These are phyloP conservation scores for Penicillium sp. DNA, from an alignment of 2,329 filamentous ascomycete genomes.

Conservation along the genomic window DNA sequence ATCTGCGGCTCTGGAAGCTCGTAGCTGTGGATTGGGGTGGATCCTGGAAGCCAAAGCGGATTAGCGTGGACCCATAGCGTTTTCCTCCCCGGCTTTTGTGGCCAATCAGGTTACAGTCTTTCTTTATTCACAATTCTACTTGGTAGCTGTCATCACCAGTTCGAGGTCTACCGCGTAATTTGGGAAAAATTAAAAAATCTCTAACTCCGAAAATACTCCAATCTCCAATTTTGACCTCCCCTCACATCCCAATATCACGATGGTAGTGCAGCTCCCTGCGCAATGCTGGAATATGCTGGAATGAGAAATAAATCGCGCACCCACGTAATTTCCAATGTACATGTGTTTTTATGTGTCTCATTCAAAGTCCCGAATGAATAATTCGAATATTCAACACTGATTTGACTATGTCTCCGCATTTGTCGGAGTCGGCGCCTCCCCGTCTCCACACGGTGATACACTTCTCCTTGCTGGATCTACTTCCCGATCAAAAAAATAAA, in stretches of 20 bases:
- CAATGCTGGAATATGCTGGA: constrained; percentile 3
- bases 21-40: constrained; percentile 17
- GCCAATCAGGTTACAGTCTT: constrained; percentile 13
- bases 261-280: not conserved
- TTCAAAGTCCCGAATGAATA: not conserved
- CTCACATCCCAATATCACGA: not conserved
- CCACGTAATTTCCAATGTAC: not conserved
- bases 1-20: constrained; percentile 29
- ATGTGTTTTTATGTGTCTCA: constrained; percentile 1
- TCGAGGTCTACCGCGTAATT: constrained; percentile 21
- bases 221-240: not conserved
- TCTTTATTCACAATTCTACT: constrained; percentile 6
- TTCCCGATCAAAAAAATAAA: constrained; percentile 19
- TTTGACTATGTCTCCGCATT: constrained; percentile 13
- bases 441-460: constrained; percentile 15
- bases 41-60: fast-evolving
- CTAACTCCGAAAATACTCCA: not conserved
- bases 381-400: not conserved
- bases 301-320: constrained; percentile 8
- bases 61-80: constrained; percentile 6
- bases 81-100: constrained; percentile 19
- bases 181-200: not conserved
- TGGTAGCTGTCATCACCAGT: constrained; percentile 11
- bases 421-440: constrained; percentile 16
- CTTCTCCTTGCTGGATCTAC: constrained; percentile 24